Evolutionary conservation across 352 stramenopile genomes (phyloP), one percentile per base, ranked within the genome.

Genomic region (Phytophthora foliorum): DNA sequence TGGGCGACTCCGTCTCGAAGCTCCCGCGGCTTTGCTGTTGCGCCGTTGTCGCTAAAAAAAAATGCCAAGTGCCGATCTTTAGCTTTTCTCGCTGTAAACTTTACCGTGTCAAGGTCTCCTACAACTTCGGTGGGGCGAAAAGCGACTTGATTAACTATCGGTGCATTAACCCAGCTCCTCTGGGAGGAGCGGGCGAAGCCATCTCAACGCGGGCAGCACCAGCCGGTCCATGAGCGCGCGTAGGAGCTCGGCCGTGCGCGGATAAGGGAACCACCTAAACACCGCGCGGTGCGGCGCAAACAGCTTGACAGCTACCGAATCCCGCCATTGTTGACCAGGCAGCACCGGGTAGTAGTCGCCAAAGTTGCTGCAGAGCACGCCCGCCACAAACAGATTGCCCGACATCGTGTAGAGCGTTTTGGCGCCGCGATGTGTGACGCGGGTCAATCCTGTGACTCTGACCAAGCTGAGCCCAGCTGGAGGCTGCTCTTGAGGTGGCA

Each of bases 291-390:
- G 81, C 52, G 59, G 50, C 13, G 68, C 63, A 48, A 93, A 91
- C 38, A 93, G 70, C 68, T 63, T 61, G 60, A 77, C 86, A 21
- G 71, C 68, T 32, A 88, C 52, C 13, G 56, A 65, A 68, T 90
- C 80, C 32, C 74, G 75, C 32, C 41, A 68, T 57, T 58, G 66
- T 44, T 65, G 49, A 39, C 68, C 67, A 7, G 74, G 62, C 22
- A 86, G 29, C 41, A 52, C 53, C 22, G 78, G 81, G 41, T 94
- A 94, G 41, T 80, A 79, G 71, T 91, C 84, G 52, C 82, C 86
- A 50, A 92, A 94, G 77, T 90, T 94, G 65, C 84, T 91, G 66
- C 86, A 94, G 41, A 92, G 69, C 58, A 82, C 80, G 52, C 81
- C 81, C 45, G 89, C 72, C 45, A 92, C 81, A 52, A 94, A 79